A percentile compares a stretch with the other conserved stretches of the same genome.
These are phyloP conservation scores for Metschnikowia colocasiae DNA, from an alignment of 805 yeast genomes.

Conservation along the genomic window DNA sequence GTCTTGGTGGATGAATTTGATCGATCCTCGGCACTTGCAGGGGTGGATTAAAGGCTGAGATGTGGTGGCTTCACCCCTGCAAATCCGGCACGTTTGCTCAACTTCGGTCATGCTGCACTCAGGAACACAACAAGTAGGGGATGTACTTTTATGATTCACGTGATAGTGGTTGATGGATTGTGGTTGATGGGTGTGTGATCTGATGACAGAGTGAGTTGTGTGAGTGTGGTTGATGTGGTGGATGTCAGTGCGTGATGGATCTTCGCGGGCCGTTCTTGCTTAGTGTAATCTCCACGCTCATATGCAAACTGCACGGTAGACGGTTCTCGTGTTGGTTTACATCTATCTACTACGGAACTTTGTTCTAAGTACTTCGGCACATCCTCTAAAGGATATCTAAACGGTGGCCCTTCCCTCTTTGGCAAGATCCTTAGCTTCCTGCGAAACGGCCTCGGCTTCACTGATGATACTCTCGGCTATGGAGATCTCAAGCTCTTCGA, in stretches of 20 bases:
- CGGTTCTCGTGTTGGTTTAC: neutral
- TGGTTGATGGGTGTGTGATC: neutral
- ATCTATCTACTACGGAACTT: neutral
- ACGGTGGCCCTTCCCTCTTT: neutral
- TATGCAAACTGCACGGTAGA: neutral
- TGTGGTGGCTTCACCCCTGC: constrained; percentile 83
- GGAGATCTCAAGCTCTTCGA: neutral
- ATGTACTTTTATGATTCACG: too few species aligned
- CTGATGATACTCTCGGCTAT: constrained; percentile 6
- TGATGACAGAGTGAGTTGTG: neutral
- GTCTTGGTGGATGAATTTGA: constrained; percentile 88
- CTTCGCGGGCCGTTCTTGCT: neutral
- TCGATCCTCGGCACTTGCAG: constrained; percentile 91
- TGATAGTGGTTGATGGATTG: too few species aligned
- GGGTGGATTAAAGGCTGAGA: constrained; percentile 85
- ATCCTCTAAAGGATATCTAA: neutral
- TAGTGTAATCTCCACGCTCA: neutral
- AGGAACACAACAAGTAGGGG: too few species aligned
- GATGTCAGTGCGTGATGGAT: neutral
- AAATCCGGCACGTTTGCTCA: constrained; percentile 77
- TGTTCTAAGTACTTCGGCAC: neutral
- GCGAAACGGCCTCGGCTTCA: constrained; percentile 1
- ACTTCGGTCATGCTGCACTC: constrained; percentile 10
- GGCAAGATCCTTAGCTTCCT: constrained; percentile 1
- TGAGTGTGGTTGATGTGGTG: neutral